A percentile compares a stretch with the other conserved stretches of the same genome.
phyloP scores from a whole-genome alignment of 176 grass and related monocot genomes.

The Oryza australiensis region DNA sequence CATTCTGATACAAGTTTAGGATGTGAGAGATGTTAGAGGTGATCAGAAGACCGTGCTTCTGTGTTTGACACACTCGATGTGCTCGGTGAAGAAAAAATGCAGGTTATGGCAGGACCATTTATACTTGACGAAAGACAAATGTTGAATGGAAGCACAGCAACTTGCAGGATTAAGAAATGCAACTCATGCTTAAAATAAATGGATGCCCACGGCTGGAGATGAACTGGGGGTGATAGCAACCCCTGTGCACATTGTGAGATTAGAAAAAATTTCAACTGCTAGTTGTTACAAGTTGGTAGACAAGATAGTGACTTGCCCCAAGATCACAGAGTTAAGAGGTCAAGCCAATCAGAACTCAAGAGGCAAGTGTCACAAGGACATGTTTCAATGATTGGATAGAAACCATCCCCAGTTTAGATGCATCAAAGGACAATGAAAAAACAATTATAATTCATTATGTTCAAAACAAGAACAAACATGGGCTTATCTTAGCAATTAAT shows the following conservation, averaged over 20 bases:
- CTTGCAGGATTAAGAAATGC: constrained; percentile 34
- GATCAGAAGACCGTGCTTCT: constrained; percentile 19
- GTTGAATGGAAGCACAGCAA: constrained; percentile 21
- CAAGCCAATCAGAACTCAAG: constrained; percentile 32
- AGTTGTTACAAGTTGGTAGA: constrained; percentile 41
- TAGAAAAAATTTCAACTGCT: constrained; percentile 48
- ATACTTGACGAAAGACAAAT: constrained; percentile 39
- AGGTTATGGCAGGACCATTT: constrained; percentile 38
- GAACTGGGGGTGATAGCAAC: constrained; percentile 43
- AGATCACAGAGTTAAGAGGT: constrained; percentile 32
- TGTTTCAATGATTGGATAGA: constrained; percentile 37
- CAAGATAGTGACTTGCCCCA: constrained; percentile 21
- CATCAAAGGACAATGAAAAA: constrained; percentile 30
- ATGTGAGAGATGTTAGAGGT: constrained; percentile 25
- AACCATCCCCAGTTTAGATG: constrained; percentile 3
- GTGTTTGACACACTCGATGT: constrained; percentile 30
- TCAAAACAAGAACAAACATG: constrained; percentile 31
- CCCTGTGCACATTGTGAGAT: constrained; percentile 19
- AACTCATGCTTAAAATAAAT: constrained; percentile 45
- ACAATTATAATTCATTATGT: not conserved
- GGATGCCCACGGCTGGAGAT: constrained; percentile 46
- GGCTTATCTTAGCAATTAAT: constrained; percentile 44
- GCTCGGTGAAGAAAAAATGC: constrained; percentile 54
- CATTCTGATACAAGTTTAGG: constrained; percentile 49
- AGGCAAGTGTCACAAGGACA: constrained; percentile 16